Evolutionary conservation across 352 stramenopile species (phyloP).

Genomic region (Globisporangium recalcitrans): DNA sequence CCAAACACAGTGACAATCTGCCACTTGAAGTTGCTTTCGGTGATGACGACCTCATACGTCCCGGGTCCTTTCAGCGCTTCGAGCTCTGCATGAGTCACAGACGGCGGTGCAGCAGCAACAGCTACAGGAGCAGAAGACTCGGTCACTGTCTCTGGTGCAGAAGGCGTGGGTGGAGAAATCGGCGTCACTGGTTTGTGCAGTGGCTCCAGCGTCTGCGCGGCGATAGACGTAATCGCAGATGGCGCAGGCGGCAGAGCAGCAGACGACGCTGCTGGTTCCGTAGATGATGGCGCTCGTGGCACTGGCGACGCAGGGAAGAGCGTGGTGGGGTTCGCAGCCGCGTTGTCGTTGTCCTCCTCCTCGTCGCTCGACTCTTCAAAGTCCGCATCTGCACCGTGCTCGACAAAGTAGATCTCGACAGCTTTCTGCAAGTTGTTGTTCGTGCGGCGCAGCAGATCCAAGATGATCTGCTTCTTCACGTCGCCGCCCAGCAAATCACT

Average conservation of each 20-base stretch:
- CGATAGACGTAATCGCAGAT: conserved; percentile 39
- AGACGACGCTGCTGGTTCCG: conserved; percentile 22
- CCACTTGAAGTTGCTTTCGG: conserved; percentile 69
- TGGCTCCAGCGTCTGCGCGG: conserved; percentile 52
- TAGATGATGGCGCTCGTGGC: conserved; percentile 18
- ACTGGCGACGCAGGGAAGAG: conserved; percentile 20
- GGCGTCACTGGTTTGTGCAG: conserved; percentile 28
- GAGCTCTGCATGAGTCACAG: conserved; percentile 20
- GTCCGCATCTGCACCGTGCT: conserved; percentile 42
- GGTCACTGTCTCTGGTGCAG: not conserved
- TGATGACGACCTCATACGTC: conserved; percentile 82
- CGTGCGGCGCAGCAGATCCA: conserved; percentile 53
- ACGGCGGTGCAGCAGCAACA: conserved; percentile 13
- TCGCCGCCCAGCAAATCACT: conserved; percentile 71
- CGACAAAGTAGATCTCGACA: conserved; percentile 74
- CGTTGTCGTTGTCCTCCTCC: conserved; percentile 23
- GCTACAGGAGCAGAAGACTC: conserved; percentile 4
- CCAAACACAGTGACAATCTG: conserved; percentile 84
- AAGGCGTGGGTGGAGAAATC: not conserved
- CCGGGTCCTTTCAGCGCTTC: conserved; percentile 53
- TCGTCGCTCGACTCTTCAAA: conserved; percentile 45
- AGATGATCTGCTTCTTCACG: conserved; percentile 48
- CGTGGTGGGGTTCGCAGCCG: conserved; percentile 20
- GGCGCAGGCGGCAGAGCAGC: conserved; percentile 29
- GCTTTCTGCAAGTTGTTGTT: conserved; percentile 70